These are phyloP conservation scores for Lactarius vividus DNA, from an alignment of 768 basidiomycete genomes.

Conservation along the genomic window DNA sequence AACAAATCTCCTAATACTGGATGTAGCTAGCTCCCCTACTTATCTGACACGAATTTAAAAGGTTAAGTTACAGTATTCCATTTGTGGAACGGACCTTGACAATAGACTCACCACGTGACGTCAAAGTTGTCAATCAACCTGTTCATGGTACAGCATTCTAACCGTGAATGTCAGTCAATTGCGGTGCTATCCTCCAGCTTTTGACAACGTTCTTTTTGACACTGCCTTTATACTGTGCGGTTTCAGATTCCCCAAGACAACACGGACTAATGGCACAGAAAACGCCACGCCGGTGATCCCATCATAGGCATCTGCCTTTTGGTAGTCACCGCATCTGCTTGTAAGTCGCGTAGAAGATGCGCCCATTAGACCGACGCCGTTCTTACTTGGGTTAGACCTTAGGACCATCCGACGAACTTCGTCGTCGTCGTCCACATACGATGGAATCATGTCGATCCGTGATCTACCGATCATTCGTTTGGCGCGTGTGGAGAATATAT, in stretches of 20 bases:
- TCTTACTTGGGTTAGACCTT: not conserved
- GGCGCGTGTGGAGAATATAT: slow-evolving; percentile 1
- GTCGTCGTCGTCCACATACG: not conserved
- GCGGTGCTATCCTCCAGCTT: not conserved
- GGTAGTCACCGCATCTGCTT: not conserved
- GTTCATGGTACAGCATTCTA: not conserved
- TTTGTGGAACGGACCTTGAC: no score
- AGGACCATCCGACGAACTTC: not conserved
- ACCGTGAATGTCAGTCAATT: not conserved
- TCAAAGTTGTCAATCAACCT: no score
- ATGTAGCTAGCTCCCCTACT: no score
- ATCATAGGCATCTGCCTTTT: not conserved
- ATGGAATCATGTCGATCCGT: not conserved
- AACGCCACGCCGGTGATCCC: not conserved
- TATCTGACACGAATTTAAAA: no score
- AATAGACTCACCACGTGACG: no score
- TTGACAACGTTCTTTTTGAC: not conserved
- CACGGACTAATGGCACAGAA: not conserved
- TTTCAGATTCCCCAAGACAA: not conserved
- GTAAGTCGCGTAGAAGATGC: not conserved
- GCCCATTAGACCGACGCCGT: not conserved
- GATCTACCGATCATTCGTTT: not conserved
- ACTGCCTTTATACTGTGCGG: not conserved
- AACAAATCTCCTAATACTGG: no score
- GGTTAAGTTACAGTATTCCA: no score